Evolutionary conservation across 2,329 filamentous ascomycete genomes (phyloP), one percentile per base, ranked within the genome.

Genomic region (Fusarium sublunatum): DNA sequence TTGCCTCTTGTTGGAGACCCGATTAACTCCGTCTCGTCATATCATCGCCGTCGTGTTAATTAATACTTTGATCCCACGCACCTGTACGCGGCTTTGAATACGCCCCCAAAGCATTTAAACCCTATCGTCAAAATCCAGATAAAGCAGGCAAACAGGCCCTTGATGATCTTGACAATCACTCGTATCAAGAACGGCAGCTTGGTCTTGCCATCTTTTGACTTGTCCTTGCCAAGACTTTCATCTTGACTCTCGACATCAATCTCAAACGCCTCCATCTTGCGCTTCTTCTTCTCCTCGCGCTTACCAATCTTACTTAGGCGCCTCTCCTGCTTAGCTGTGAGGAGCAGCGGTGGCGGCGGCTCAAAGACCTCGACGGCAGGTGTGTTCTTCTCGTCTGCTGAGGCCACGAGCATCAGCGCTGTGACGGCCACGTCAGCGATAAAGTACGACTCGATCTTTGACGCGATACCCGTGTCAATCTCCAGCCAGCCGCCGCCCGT

Each of bases 181-280:
- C 82, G 79, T 59, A 81, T 73, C 50, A 79, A 70, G 61, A 81
- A 82, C 1, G 83, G 85, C 67, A 85, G 66, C 70, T 83, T 81
- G 26, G 85, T 80, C 41, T 78, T 75, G 31, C 77, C 74, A 6
- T 79, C 76, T 29, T 74, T 71, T 10, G 74, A 71, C 64, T 77
- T 77, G 49, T 73, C 69, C 36, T 77, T 79, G 32, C 70, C 70
- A 24, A 74, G 57, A 61, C 77, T 82, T 62, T 80, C 83, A 49
- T 79, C 77, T 73, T 89, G 87, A 70, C 86, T 89, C 74, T 88
- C 87, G 6, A 89, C 72, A 64, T 89, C 87, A 34, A 88, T 75
- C 72, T 78, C 87, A 54, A 88, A 83, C 66, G 83, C 81, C 64
- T 88, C 83, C 70, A 85, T 79, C 63, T 78, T 80, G 32, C 73